Evolutionary conservation across 176 grass and related monocot species (phyloP).

Genomic region (Urochloa ruziziensis): DNA sequence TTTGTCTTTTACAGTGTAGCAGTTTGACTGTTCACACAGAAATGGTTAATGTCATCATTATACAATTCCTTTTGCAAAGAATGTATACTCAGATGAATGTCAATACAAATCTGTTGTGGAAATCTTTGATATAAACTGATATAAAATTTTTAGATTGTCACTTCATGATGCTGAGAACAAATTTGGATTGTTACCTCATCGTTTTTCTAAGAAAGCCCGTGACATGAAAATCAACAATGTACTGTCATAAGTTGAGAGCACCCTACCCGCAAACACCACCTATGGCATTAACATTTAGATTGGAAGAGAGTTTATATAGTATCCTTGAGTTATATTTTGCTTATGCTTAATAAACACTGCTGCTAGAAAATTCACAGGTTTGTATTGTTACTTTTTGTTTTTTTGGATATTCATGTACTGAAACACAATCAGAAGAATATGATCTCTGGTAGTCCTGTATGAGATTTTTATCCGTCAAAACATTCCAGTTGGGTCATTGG

Average conservation of each 20-base stretch:
- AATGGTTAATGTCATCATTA: neutral
- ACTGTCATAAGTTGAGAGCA: neutral
- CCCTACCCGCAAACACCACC: too few species aligned
- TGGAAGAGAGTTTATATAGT: neutral
- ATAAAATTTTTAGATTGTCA: too few species aligned
- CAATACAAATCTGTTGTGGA: neutral
- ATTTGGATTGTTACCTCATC: neutral
- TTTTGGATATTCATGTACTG: neutral
- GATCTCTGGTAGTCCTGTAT: neutral
- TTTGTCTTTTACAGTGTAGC: neutral
- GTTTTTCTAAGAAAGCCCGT: neutral
- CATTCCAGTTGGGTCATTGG: neutral
- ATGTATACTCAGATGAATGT: neutral
- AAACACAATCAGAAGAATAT: neutral
- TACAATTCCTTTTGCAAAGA: neutral
- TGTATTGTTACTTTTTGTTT: neutral
- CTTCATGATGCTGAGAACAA: neutral
- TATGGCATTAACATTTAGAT: neutral
- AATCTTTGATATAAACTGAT: neutral
- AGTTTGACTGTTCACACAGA: neutral
- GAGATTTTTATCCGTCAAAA: neutral
- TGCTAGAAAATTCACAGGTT: neutral
- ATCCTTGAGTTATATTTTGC: neutral
- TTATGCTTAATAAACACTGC: neutral
- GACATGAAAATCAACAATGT: neutral